A percentile compares a stretch with the other conserved stretches of the same genome.
phyloP scores from a whole-genome alignment of 352 stramenopile genomes.

The Phytophthora tubulina region DNA sequence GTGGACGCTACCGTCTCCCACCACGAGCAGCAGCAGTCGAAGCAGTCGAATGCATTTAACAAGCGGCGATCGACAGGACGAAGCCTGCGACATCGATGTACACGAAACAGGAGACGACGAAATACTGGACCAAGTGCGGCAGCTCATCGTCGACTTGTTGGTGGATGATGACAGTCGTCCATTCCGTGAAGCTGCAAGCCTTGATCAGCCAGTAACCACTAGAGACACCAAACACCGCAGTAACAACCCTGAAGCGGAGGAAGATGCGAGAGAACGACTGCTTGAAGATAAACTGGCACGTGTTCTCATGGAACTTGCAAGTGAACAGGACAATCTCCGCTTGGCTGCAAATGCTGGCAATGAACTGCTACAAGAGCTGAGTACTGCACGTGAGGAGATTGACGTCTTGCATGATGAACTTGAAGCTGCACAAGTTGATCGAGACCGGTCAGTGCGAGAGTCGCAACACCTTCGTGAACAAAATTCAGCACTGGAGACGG shows the following conservation, averaged over 20 bases:
- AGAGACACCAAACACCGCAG: constrained; percentile 17
- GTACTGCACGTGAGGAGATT: constrained; percentile 36
- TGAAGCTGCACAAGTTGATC: constrained; percentile 34
- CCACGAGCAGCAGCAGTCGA: constrained; percentile 25
- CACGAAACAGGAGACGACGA: constrained; percentile 11
- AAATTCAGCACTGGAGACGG: constrained; percentile 42
- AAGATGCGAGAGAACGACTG: constrained; percentile 38
- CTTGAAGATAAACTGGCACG: constrained; percentile 50
- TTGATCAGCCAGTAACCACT: not conserved
- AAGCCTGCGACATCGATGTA: constrained; percentile 10
- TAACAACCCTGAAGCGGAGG: constrained; percentile 35
- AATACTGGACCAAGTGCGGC: constrained; percentile 44
- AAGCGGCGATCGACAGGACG: constrained; percentile 17
- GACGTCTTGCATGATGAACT: constrained; percentile 42
- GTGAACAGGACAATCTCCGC: constrained; percentile 54
- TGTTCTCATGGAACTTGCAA: constrained; percentile 54
- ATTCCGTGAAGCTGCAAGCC: constrained; percentile 1
- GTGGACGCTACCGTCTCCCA: constrained; percentile 25
- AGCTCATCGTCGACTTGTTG: constrained; percentile 47
- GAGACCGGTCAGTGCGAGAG: constrained; percentile 31
- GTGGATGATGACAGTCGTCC: constrained; percentile 26
- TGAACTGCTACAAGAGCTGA: constrained; percentile 55
- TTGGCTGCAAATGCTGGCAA: constrained; percentile 65
- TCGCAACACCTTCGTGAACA: constrained; percentile 37
- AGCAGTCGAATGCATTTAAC: constrained; percentile 14